Evolutionary conservation across 208 protist species (phyloP).

Genomic region (Dictyostelium gargantuum): DNA sequence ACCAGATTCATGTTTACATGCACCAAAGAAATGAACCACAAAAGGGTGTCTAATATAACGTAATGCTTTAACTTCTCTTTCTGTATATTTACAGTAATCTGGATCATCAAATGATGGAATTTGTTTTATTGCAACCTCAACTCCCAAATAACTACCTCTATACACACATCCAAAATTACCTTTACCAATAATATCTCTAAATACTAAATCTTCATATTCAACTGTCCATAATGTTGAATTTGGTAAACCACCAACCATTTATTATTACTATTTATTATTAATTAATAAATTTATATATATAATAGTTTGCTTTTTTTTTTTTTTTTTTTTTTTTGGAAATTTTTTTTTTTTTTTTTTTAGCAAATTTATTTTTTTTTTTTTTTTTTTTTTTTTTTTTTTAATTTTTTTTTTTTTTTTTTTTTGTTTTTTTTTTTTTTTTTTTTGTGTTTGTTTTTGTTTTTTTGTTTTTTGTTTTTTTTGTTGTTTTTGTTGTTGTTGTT

Average conservation of each 20-base stretch:
- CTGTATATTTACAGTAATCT: slow-evolving; percentile 65
- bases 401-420: no score
- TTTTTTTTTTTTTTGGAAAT: no score
- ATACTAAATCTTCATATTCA: slow-evolving; percentile 65
- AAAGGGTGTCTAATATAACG: slow-evolving; percentile 47
- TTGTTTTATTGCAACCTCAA: slow-evolving; percentile 65
- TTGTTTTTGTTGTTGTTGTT: no score
- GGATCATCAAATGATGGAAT: slow-evolving; percentile 54
- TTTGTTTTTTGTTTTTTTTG: no score
- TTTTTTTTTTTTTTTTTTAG: no score
- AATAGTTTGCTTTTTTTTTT: no score
- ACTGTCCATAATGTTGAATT: slow-evolving; percentile 52
- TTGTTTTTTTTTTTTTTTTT: no score
- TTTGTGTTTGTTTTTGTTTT: no score
- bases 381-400: no score
- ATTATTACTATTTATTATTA: background rate
- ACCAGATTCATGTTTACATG: background rate
- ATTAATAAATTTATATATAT: no score
- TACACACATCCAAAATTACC: slow-evolving; percentile 67
- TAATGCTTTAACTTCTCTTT: slow-evolving; percentile 46
- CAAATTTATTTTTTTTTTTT: no score
- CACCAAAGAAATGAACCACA: slow-evolving; percentile 61
- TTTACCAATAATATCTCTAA: slow-evolving; percentile 62
- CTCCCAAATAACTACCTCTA: slow-evolving; percentile 19
- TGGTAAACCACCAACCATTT: slow-evolving; percentile 58